Percentiles rank a stretch among this genome's conserved stretches.
phyloP scores from a whole-genome alignment of 2,329 filamentous ascomycete genomes.

The Neonectria sp. region DNA sequence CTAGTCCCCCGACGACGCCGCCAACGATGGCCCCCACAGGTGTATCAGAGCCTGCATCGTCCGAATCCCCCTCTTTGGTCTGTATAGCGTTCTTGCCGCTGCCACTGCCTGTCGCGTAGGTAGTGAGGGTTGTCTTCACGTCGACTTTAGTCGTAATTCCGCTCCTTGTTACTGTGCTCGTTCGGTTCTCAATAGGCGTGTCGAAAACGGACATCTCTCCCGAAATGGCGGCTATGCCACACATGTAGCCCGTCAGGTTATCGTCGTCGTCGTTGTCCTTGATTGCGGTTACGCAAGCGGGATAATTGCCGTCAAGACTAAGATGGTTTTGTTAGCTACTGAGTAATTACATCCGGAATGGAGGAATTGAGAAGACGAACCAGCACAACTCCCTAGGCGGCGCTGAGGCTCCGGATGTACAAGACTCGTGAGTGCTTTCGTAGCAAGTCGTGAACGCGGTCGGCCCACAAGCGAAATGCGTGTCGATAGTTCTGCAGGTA shows the following conservation, averaged over 20 bases:
- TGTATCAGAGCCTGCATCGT: not conserved
- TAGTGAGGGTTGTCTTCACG: not conserved
- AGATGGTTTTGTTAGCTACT: not conserved
- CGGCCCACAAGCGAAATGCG: not conserved
- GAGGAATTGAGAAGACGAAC: not conserved
- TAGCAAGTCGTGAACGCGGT: slow-evolving; percentile 11
- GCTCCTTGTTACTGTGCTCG: slow-evolving; percentile 7
- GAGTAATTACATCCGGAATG: not conserved
- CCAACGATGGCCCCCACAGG: slow-evolving; percentile 21
- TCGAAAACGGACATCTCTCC: not conserved
- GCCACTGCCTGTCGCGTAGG: not conserved
- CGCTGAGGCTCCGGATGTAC: not conserved
- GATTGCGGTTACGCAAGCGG: slow-evolving; percentile 13
- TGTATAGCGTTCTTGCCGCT: not conserved
- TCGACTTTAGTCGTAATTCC: not conserved
- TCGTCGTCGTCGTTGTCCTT: slow-evolving; percentile 3
- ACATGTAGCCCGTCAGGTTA: slow-evolving; percentile 8
- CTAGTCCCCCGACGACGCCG: slow-evolving; percentile 13
- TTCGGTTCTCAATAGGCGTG: slow-evolving; percentile 4
- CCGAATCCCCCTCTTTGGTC: not conserved
- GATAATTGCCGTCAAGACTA: not conserved
- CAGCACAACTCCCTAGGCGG: not conserved
- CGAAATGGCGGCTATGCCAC: not conserved
- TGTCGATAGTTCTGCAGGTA: not conserved
- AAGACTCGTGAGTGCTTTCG: not conserved